Evolutionary conservation across 805 yeast genomes (phyloP), one percentile per base, ranked within the genome.

Genomic region (Phaffomyces thermotolerans): DNA sequence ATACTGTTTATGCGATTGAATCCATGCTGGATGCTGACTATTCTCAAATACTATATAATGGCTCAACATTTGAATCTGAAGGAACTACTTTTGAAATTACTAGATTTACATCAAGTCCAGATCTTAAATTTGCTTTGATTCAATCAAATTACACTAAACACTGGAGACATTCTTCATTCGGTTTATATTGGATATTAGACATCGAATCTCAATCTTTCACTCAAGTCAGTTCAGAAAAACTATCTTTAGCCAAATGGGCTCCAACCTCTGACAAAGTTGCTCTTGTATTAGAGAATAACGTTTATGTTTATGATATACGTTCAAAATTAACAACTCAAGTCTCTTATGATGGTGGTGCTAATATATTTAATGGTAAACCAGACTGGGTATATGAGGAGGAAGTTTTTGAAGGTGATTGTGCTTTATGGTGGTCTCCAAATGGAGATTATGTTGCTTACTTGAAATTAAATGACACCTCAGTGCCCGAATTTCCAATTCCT

Each of bases 351-450:
- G 95, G 95, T 14, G 79, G 80, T 30, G 72, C 68, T 2, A 72
- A 77, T 49, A 68, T 86, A 8, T 87, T 88, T 64, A 84, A 89
- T 58, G 96, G 96, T 3, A 81, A 81, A 48, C 95, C 96, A 0
- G 96, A 88, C 58, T 88, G 96, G 96, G 95, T 87, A 8, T 88
- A 88, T 53, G 96, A 89, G 57, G 96, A 88, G 52, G 96, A 88
- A 62, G 93, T 88, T 1, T 72, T 84, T 42, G 78, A 76, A 31
- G 73, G 76, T 22, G 88, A 81, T 52, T 64, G 72, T 20, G 86
- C 90, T 1, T 52, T 87, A 39, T 88, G 95, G 95, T 89, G 96
- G 96, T 82, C 95, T 6, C 86, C 86, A 8, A 62, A 69, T 35
- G 89, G 91, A 12, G 65, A 73, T n/a, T 72, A 69, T 52, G 58